Base-by-base conservation (phyloP, 345 rosid genomes). In the Hibiscus tridactylites region DNA sequence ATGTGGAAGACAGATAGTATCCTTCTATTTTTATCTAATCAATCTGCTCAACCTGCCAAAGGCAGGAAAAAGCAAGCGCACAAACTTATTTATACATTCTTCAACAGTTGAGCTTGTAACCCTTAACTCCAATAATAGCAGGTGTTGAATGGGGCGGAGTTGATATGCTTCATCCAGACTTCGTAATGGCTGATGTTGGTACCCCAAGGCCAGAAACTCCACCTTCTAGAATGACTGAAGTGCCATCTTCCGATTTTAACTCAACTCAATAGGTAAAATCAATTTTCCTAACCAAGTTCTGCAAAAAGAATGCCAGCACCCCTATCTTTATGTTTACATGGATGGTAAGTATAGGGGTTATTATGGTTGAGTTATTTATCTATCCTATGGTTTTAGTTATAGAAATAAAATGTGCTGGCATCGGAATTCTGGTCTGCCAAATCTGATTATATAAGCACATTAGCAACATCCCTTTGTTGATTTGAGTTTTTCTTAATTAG, bases 1-100 rank as follows among this genome's bases (percentile, higher is more conserved):
- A 83, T 88, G 74, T 95, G 99, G 99, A 91, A 86, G 82, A 79
- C 90, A 19, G 97, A 89, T 74, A 61, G 99, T 95, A 92, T 95
- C 97, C 97, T 92, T 65, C n/a, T 63, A 53, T 26, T 13, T 67
- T 13, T 71, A 65, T 10, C 50, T 42, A 56, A 62, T 74, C 73
- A 52, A 31, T 65, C 52, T 47, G 31, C 63, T 44, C 9, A 17
- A 21, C 44, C 19, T 47, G 4, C 26, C 6, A 71, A 11, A 56
- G 13, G 60, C 12, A 8, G 35, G 66, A 15, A 39, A 42, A 13
- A 5, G 21, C 73, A 57, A 21, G 10, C 19, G 5, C 16, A 13
- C 39, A 42, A 47, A 42, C 37, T 24, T 21, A 0, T 31, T 63
- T 26, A 17, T 61, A 61, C 21, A 16, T 39, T 31, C 9, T 61